Conservation (phyloP, 352 stramenopile species). For the Phytophthora constricta region DNA sequence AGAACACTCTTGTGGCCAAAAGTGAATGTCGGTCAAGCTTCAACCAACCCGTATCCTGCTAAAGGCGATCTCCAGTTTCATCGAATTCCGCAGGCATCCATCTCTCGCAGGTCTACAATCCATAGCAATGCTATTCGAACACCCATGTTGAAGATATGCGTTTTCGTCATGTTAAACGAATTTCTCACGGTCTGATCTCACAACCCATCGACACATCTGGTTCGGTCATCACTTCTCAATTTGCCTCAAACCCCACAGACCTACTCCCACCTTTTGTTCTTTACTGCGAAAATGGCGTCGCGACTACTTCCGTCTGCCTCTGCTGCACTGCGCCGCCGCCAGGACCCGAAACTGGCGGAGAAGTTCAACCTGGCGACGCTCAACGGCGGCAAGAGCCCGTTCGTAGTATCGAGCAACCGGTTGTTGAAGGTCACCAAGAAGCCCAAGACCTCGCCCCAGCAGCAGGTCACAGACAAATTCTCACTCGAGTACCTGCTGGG, state of each 20-base stretch:
- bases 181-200: neutral
- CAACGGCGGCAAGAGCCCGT: conserved; percentile 76
- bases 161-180: neutral
- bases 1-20: too few species aligned
- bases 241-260: neutral
- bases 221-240: conserved; percentile 7
- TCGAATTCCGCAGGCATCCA: neutral
- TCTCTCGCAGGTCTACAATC: neutral
- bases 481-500: conserved; percentile 73
- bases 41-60: too few species aligned
- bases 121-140: neutral
- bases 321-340: conserved; percentile 22
- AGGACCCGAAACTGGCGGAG: conserved; percentile 46
- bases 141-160: neutral
- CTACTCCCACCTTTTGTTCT: too few species aligned
- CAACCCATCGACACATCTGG: conserved; percentile 1
- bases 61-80: neutral
- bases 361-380: conserved; percentile 74
- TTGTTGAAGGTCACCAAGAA: conserved; percentile 50
- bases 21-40: too few species aligned
- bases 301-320: conserved; percentile 18
- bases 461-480: conserved; percentile 63
- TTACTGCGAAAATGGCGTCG: conserved; percentile 16
- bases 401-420: conserved; percentile 64
- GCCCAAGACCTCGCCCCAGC: conserved; percentile 28